phyloP scores from a whole-genome alignment of 2,329 filamentous ascomycete species.

The Neonectria neomacrospora region DNA sequence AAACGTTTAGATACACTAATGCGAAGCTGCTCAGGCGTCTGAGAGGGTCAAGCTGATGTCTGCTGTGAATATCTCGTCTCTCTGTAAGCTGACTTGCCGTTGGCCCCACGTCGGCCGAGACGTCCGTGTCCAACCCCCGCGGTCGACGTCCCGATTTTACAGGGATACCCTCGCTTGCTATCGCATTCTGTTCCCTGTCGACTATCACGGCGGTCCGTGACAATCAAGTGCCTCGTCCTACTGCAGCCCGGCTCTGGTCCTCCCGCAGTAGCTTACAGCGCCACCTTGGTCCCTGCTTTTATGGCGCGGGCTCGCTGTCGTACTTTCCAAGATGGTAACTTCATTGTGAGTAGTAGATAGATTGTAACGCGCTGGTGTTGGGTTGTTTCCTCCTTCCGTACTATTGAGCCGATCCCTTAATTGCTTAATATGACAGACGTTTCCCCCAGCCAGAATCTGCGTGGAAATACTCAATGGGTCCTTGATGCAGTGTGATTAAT shows the following conservation, averaged over 20 bases:
- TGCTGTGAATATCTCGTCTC: background rate
- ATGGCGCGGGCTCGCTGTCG: too few species aligned
- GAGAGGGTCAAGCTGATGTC: background rate
- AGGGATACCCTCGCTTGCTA: background rate
- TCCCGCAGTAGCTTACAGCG: too few species aligned
- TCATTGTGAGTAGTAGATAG: background rate
- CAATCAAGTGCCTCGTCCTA: background rate
- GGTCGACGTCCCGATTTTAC: conserved; percentile 4
- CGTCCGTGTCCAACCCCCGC: conserved; percentile 10
- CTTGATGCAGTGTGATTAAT: background rate
- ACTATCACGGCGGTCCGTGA: background rate
- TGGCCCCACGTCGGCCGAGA: conserved; percentile 18
- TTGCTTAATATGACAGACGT: too few species aligned
- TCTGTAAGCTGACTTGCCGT: background rate
- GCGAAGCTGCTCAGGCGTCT: conserved; percentile 22
- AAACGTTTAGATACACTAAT: conserved; percentile 23
- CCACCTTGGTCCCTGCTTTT: too few species aligned
- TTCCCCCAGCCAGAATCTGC: too few species aligned
- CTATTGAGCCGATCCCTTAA: background rate
- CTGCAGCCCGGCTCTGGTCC: background rate
- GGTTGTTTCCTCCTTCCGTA: background rate
- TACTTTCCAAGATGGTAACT: background rate
- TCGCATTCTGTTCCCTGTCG: background rate
- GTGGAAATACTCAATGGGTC: too few species aligned
- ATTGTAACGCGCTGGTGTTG: background rate